A percentile compares a stretch with the other conserved stretches of the same genome.
phyloP scores from a whole-genome alignment of 192 early-diverging fungal genomes.

The Backusella australiensis region DNA sequence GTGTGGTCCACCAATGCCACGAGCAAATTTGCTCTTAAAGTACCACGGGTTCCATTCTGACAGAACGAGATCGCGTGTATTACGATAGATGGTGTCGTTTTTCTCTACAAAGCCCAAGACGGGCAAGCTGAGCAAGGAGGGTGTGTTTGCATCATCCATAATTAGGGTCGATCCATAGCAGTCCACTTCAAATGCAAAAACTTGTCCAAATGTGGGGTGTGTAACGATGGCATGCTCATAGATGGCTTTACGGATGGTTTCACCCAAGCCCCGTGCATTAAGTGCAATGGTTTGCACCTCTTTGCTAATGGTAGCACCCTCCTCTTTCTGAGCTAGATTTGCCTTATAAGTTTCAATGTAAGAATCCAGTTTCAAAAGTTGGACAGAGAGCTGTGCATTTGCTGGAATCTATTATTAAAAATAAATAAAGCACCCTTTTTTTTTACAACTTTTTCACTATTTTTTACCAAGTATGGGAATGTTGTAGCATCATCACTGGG shows the following conservation, averaged over 20 bases:
- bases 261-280: conserved; percentile 11
- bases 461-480: conserved; percentile 48
- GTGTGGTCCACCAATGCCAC: conserved; percentile 65
- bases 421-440: not conserved
- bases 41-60: conserved; percentile 66
- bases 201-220: conserved; percentile 50
- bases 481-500: conserved; percentile 59
- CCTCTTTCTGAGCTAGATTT: not conserved
- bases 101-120: conserved; percentile 54
- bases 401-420: conserved; percentile 40
- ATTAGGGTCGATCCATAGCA: conserved; percentile 61
- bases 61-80: conserved; percentile 57
- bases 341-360: not conserved
- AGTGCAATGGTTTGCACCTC: not conserved
- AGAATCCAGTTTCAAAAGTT: conserved; percentile 8
- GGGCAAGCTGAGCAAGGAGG: conserved; percentile 60
- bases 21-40: conserved; percentile 49
- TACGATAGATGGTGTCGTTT: conserved; percentile 50
- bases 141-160: conserved; percentile 74
- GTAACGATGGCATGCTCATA: conserved; percentile 43
- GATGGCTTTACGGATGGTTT: conserved; percentile 49
- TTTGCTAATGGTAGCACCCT: not conserved
- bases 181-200: conserved; percentile 73
- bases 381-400: conserved; percentile 42
- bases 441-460: not conserved